phyloP scores from a whole-genome alignment of 2,329 filamentous ascomycete genomes.

The Cladobotryum mycophilum region DNA sequence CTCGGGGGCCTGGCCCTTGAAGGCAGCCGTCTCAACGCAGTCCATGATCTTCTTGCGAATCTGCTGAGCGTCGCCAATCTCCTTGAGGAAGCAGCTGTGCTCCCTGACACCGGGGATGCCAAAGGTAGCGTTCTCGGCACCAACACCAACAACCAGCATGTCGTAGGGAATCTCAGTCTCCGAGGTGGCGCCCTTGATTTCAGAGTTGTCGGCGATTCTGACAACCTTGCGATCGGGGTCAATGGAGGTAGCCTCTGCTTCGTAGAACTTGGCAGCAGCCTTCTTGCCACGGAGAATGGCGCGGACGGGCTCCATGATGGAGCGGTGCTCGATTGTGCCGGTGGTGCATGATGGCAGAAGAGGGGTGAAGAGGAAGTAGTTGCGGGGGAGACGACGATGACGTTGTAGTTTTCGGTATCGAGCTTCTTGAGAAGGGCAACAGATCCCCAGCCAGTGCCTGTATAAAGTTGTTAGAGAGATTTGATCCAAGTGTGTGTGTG shows the following conservation, averaged over 20 bases:
- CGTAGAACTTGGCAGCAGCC: constrained; percentile 90
- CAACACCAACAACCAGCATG: constrained; percentile 95
- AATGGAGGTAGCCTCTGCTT: constrained; percentile 93
- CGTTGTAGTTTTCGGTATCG: constrained; percentile 98
- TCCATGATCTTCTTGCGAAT: constrained; percentile 99
- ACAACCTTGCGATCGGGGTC: constrained; percentile 87
- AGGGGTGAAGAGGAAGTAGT: constrained; percentile 99
- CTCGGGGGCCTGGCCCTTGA: constrained; percentile 87
- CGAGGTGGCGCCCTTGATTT: constrained; percentile 76
- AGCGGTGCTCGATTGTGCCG: constrained; percentile 95
- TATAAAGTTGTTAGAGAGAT: constrained; percentile 17
- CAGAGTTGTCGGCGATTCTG: constrained; percentile 85
- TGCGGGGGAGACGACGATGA: constrained; percentile 93
- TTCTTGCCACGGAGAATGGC: constrained; percentile 95
- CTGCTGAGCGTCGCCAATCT: constrained; percentile 89
- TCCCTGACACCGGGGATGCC: constrained; percentile 94
- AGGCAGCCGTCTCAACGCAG: constrained; percentile 95
- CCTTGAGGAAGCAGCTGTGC: constrained; percentile 96
- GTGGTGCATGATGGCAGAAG: constrained; percentile 96
- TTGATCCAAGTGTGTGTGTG: not conserved
- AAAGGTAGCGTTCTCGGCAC: constrained; percentile 97
- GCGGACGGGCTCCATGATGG: constrained; percentile 98
- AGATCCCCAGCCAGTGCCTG: constrained; percentile 92
- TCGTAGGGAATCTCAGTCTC: constrained; percentile 93
- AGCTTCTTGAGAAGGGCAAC: constrained; percentile 97